phyloP scores from a whole-genome alignment of 768 basidiomycete species.

The Clavaria fumosa region DNA sequence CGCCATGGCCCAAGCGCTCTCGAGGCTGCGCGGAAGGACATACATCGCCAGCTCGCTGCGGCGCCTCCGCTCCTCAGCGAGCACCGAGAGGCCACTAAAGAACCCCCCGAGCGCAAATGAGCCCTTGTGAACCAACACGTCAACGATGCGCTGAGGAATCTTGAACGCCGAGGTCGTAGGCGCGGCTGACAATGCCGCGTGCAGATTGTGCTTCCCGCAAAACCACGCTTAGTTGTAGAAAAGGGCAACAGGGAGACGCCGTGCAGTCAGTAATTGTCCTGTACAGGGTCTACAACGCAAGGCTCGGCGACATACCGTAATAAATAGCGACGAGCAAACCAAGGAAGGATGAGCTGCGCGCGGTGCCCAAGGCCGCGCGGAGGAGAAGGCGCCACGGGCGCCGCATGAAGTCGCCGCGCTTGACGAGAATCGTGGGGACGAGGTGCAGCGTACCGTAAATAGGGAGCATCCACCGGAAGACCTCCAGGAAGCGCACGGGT shows the following conservation, averaged over 20 bases:
- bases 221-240: constrained; percentile 41
- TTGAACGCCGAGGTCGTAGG: constrained; percentile 20
- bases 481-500: constrained; percentile 58
- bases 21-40: constrained; percentile 75
- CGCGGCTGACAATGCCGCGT: constrained; percentile 29
- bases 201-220: constrained; percentile 51
- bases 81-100: constrained; percentile 57
- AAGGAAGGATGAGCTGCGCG: constrained; percentile 77
- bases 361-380: constrained; percentile 52
- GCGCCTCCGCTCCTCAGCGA: constrained; percentile 80
- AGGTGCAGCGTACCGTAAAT: constrained; percentile 85
- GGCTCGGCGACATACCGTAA: constrained; percentile 46
- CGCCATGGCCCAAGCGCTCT: constrained; percentile 78
- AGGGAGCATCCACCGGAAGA: constrained; percentile 72
- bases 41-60: constrained; percentile 89
- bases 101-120: constrained; percentile 68
- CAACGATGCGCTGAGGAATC: constrained; percentile 32
- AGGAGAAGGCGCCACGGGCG: constrained; percentile 54
- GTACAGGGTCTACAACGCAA: no score
- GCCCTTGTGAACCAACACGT: constrained; percentile 46
- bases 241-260: no score
- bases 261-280: no score
- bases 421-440: constrained; percentile 75
- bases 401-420: constrained; percentile 45
- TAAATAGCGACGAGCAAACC: constrained; percentile 70